These are phyloP conservation scores for Termitomyces sp. DNA, from an alignment of 768 basidiomycete species.

Conservation along the genomic window DNA sequence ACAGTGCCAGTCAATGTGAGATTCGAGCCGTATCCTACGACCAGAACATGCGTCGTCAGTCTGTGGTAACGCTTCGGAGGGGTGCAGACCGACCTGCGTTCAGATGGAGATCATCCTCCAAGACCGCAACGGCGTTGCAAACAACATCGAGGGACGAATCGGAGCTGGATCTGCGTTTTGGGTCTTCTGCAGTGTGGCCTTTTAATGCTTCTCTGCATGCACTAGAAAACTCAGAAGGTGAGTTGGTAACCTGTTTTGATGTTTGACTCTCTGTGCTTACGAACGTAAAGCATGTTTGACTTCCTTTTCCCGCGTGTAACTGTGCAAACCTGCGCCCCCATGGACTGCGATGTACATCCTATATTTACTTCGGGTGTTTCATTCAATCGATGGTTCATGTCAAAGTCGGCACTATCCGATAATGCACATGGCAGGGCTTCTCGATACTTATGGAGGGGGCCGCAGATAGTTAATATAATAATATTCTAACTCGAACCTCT, in stretches of 20 bases:
- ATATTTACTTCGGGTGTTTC: not conserved
- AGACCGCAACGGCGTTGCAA: constrained; percentile 44
- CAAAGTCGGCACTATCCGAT: not conserved
- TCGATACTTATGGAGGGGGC: not conserved
- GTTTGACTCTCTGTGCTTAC: constrained; percentile 28
- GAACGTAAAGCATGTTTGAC: constrained; percentile 52
- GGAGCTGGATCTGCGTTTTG: constrained; percentile 1
- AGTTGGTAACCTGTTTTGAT: not conserved
- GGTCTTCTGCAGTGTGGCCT: not conserved
- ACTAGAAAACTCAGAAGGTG: constrained; percentile 24
- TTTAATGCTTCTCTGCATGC: constrained; percentile 46
- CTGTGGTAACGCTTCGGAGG: not conserved
- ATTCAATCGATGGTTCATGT: not conserved
- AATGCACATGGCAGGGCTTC: not conserved
- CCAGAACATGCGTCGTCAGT: not conserved
- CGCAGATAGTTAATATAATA: not conserved
- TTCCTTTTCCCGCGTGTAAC: constrained; percentile 37
- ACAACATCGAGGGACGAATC: constrained; percentile 38
- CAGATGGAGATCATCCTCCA: constrained; percentile 64
- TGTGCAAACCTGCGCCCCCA: constrained; percentile 74
- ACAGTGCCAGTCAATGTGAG: constrained; percentile 68
- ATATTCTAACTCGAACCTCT: not conserved
- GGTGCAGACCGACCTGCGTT: constrained; percentile 58
- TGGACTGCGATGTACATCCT: constrained; percentile 56
- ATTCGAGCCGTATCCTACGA: constrained; percentile 69